Base-by-base conservation (phyloP, 768 basidiomycete genomes). In the Leccinum longicurvipes region DNA sequence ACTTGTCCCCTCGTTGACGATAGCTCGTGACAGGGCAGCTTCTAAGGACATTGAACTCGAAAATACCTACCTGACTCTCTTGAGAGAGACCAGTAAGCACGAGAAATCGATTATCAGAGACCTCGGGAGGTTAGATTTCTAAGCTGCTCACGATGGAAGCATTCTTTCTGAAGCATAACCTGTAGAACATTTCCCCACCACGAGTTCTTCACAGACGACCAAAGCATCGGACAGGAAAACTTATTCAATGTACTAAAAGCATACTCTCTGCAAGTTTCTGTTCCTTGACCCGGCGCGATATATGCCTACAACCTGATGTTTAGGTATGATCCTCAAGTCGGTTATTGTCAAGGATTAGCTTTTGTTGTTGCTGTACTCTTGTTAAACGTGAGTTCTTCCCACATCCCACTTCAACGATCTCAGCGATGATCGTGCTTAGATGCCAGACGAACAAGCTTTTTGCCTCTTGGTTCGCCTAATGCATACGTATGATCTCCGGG, bases 371-470 rank as follows among this genome's bases (percentile, higher is more conserved):
- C 97, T 1, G 89, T 96, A 41, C 74, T 99, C 23, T 74, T 99
- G 24, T 77, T 99, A 46, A 96, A 98, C 67, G 96, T 95, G 74
- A 64, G 82, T 64, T 31, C 47, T 19, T 15, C 11, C 14, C 39
- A 41, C 25, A 17, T 48, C 15, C n/a, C 24, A 10, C 1, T 11
- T 45, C 51, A 48, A 23, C 21, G 41, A 2, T 24, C 14, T 19
- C 6, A 17, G 27, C 4, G 3, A 53, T 15, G n/a, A 41, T 29
- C 46, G 19, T 23, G 25, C 34, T 15, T 58, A 98, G 96, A 99
- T 99, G 97, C 97, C 97, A 23, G 97, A 98, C 59, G 97, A 99
- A 75, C 96, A 98, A 73, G 96, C 96, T 0, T 99, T 99, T 72
- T 96, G 90, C 60, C 82, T 98, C 11, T 81, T 98, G 10, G 94